A percentile compares a stretch with the other conserved stretches of the same genome.
Evolutionary conservation across 2,329 filamentous ascomycete genomes (phyloP).

Genomic region (Fusarium pininemorale): DNA sequence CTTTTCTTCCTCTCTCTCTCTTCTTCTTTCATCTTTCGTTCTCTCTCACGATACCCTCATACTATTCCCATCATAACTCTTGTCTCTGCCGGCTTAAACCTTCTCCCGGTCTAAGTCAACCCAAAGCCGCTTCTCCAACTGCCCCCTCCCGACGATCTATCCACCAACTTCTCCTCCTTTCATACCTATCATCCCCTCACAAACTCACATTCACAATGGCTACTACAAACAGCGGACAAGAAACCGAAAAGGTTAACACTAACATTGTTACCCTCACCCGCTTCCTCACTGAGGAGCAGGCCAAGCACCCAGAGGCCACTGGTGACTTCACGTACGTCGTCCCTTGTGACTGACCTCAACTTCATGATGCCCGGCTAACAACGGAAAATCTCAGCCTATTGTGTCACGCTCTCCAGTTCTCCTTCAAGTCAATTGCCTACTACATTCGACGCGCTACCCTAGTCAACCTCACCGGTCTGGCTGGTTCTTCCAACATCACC

Average conservation of each 20-base stretch:
- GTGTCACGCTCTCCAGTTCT: conserved; percentile 97
- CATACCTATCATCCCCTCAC: conserved; percentile 12
- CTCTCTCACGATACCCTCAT: conserved; percentile 31
- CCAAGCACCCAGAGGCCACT: conserved; percentile 91
- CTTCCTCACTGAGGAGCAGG: conserved; percentile 95
- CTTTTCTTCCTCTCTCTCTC: conserved; percentile 13
- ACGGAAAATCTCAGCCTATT: conserved; percentile 70
- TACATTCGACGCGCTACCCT: conserved; percentile 96
- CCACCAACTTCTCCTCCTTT: conserved; percentile 19
- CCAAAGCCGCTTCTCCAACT: conserved; percentile 15
- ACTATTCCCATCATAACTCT: background rate
- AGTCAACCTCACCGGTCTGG: conserved; percentile 94
- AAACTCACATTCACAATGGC: conserved; percentile 45
- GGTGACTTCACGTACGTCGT: conserved; percentile 90
- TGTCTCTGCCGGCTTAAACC: conserved; percentile 25
- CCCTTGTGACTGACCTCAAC: background rate
- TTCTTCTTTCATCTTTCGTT: conserved; percentile 12
- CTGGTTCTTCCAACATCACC: conserved; percentile 92
- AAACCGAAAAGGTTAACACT: conserved; percentile 88
- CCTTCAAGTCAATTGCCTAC: conserved; percentile 99
- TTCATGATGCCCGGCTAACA: conserved; percentile 25
- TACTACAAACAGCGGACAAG: conserved; percentile 53
- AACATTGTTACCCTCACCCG: conserved; percentile 95
- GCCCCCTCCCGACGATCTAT: conserved; percentile 26
- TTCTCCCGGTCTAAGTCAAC: conserved; percentile 20